phyloP scores from a whole-genome alignment of 495 filamentous ascomycete genomes.

The Viridothelium virens region DNA sequence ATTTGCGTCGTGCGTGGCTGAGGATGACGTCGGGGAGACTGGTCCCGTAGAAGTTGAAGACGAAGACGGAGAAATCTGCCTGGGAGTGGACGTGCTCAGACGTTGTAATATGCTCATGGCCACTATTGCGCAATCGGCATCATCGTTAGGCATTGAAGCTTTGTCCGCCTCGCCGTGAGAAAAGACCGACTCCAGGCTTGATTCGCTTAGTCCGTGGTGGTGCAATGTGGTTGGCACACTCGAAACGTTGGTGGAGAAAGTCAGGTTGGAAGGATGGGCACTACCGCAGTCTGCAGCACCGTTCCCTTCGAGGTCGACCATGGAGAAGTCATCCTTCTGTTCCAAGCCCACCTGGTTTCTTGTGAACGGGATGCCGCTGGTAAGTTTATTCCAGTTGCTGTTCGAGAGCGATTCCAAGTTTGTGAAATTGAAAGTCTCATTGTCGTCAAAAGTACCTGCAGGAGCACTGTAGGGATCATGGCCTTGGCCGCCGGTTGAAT shows the following conservation, averaged over 20 bases:
- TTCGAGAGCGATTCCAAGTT: background rate
- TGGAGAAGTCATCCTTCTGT: conserved; percentile 1
- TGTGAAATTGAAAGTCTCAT: background rate
- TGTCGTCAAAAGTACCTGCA: background rate
- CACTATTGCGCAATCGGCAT: background rate
- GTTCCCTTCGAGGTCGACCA: background rate
- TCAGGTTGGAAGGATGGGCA: background rate
- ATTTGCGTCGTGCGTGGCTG: background rate
- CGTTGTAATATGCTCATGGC: background rate
- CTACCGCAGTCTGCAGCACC: background rate
- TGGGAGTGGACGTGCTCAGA: background rate
- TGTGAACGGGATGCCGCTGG: background rate
- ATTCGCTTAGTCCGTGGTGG: background rate
- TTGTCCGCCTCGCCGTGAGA: background rate
- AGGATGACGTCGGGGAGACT: background rate
- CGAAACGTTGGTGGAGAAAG: background rate
- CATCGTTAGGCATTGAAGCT: background rate
- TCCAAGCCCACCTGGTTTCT: background rate
- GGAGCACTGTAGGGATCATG: background rate
- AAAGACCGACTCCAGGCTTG: background rate
- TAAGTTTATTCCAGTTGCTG: background rate
- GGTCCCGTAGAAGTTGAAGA: background rate
- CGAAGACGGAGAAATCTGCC: background rate
- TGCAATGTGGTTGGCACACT: background rate
- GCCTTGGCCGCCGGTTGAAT: background rate